Conservation (phyloP, 805 yeast species). For the Candida pseudofarinosa region DNA sequence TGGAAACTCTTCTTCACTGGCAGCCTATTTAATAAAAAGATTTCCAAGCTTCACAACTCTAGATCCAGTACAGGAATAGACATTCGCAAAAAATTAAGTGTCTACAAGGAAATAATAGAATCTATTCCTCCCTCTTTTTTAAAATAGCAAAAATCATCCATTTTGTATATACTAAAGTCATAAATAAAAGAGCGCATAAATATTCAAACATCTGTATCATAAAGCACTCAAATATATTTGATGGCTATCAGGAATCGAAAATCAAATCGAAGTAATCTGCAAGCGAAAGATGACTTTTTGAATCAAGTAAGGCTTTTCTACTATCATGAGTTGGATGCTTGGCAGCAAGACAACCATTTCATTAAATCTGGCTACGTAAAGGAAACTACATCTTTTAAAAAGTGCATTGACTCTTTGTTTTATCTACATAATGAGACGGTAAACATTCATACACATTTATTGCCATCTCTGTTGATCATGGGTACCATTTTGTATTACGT, state of each 20-base stretch:
- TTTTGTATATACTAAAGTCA: background rate
- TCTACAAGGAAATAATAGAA: constrained; percentile 52
- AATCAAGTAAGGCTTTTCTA: constrained; percentile 12
- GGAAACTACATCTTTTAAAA: constrained; percentile 45
- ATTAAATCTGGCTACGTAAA: constrained; percentile 63
- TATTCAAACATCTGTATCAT: no score
- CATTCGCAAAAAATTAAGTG: constrained; percentile 32
- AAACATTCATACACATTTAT: constrained; percentile 64
- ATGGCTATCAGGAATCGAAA: background rate
- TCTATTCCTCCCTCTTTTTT: constrained; percentile 54
- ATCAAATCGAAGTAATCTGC: background rate
- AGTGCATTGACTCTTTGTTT: constrained; percentile 46
- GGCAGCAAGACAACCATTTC: constrained; percentile 74
- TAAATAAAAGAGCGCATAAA: background rate
- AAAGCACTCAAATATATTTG: no score
- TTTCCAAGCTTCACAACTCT: constrained; percentile 17
- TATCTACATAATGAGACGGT: constrained; percentile 69
- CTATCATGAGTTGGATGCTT: constrained; percentile 59
- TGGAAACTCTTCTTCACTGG: constrained; percentile 44
- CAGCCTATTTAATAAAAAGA: constrained; percentile 33
- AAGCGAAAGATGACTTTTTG: background rate
- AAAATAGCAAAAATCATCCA: constrained; percentile 1
- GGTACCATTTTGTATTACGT: constrained; percentile 20
- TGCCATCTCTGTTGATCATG: constrained; percentile 39
- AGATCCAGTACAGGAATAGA: constrained; percentile 16